phyloP scores from a whole-genome alignment of 2,329 filamentous ascomycete species.

The Trichoderma koningiopsis region DNA sequence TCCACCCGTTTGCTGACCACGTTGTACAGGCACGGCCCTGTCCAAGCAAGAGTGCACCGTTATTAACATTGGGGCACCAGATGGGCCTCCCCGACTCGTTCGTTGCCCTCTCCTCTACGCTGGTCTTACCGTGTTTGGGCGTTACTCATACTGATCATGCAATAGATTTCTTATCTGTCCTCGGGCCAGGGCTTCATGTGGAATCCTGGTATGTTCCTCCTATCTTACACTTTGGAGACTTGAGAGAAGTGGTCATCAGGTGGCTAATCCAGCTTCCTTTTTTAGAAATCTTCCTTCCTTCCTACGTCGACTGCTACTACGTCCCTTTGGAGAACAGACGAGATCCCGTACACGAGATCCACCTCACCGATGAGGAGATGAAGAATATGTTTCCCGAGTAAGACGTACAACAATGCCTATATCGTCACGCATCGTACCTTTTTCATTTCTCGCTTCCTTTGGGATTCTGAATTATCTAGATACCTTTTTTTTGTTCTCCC shows the following conservation, averaged over 20 bases:
- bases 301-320: slow-evolving; percentile 74
- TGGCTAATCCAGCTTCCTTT: slow-evolving; percentile 2
- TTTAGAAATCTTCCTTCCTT: slow-evolving; percentile 77
- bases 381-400: slow-evolving; percentile 68
- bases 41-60: slow-evolving; percentile 77
- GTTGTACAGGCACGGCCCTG: slow-evolving; percentile 65
- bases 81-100: slow-evolving; percentile 73
- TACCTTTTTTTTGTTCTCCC: slow-evolving; percentile 3
- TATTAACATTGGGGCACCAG: slow-evolving; percentile 74
- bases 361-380: slow-evolving; percentile 75
- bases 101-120: slow-evolving; percentile 36
- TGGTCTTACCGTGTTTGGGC: neutral
- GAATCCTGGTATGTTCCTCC: slow-evolving; percentile 67
- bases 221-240: neutral
- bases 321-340: slow-evolving; percentile 73
- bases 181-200: slow-evolving; percentile 80
- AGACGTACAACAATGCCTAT: slow-evolving; percentile 27
- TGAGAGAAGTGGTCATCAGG: neutral
- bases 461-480: slow-evolving; percentile 23
- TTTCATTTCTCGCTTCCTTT: neutral
- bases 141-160: neutral
- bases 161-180: slow-evolving; percentile 76
- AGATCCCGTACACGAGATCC: slow-evolving; percentile 77
- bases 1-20: slow-evolving; percentile 35
- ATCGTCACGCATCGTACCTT: slow-evolving; percentile 18